Percentiles rank a stretch among this genome's conserved stretches.
phyloP scores from a whole-genome alignment of 805 yeast species.

The Candida andamanensis region DNA sequence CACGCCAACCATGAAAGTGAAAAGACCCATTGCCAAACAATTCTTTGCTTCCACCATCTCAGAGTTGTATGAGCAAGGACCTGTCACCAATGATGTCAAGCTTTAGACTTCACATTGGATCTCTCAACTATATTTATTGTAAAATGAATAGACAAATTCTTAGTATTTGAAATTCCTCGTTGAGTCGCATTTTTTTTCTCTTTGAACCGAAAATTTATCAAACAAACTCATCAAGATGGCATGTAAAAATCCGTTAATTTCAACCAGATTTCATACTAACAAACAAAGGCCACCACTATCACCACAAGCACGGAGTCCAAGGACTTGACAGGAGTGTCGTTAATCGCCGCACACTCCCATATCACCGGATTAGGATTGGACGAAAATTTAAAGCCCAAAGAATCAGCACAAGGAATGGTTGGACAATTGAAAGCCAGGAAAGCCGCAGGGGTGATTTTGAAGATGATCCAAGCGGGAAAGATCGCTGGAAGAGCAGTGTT shows the following conservation, averaged over 20 bases:
- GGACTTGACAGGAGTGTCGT: conserved; percentile 47
- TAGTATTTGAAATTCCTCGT: too few relatives aligned
- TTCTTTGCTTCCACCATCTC: conserved; percentile 22
- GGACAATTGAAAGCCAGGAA: conserved; percentile 93
- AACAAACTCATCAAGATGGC: conserved; percentile 2
- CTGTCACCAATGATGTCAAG: conserved; percentile 18
- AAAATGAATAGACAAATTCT: too few relatives aligned
- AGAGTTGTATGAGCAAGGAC: conserved; percentile 33
- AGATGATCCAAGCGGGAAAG: conserved; percentile 88
- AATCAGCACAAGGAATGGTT: conserved; percentile 86
- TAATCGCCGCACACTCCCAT: conserved; percentile 97
- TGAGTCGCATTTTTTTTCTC: too few relatives aligned
- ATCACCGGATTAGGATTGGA: conserved; percentile 96
- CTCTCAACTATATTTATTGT: too few relatives aligned
- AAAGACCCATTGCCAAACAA: conserved; percentile 32
- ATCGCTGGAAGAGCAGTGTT: conserved; percentile 96
- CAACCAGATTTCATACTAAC: conserved; percentile 1
- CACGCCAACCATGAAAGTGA: conserved; percentile 41
- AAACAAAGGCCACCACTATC: conserved; percentile 19
- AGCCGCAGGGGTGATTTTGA: conserved; percentile 92
- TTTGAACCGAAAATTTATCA: too few relatives aligned
- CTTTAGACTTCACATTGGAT: too few relatives aligned
- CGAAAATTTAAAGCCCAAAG: conserved; percentile 80
- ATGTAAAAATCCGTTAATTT: conserved; percentile 1
- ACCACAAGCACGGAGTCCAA: conserved; percentile 28